Percentiles rank a stretch among this genome's conserved stretches.
phyloP scores from a whole-genome alignment of 257 asterid species.

The Solanum neorickii region DNA sequence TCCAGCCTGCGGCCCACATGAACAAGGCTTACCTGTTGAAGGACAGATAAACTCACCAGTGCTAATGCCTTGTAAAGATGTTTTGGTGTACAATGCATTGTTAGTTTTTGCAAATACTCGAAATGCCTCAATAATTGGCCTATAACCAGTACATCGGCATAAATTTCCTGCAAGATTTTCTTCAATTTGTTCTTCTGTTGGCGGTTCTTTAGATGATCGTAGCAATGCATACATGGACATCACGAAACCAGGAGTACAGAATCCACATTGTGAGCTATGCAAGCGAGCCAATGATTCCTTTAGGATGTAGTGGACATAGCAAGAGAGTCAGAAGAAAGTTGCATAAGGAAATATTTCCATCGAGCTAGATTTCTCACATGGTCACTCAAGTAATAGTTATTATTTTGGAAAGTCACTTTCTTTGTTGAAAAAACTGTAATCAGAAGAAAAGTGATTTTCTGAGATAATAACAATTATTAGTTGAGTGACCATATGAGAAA shows the following conservation, averaged over 20 bases:
- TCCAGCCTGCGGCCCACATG: constrained; percentile 43
- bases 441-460: neutral
- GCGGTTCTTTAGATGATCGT: constrained; percentile 61
- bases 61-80: constrained; percentile 21
- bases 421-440: neutral
- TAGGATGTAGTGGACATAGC: constrained; percentile 6
- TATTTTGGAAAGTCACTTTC: neutral
- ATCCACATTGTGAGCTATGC: constrained; percentile 98
- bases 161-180: constrained; percentile 94
- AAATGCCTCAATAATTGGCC: constrained; percentile 90
- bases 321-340: neutral
- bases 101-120: constrained; percentile 71
- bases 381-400: neutral
- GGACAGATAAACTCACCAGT: constrained; percentile 68
- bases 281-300: constrained; percentile 79
- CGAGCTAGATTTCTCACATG: neutral
- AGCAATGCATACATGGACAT: constrained; percentile 95
- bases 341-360: neutral
- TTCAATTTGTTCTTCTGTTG: constrained; percentile 71
- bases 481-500: neutral
- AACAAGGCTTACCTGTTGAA: constrained; percentile 92
- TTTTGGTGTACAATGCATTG: constrained; percentile 52
- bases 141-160: constrained; percentile 96
- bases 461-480: neutral
- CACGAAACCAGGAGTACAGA: constrained; percentile 94